Evolutionary conservation across 768 basidiomycete species (phyloP).

Genomic region (Mrakia frigida): DNA sequence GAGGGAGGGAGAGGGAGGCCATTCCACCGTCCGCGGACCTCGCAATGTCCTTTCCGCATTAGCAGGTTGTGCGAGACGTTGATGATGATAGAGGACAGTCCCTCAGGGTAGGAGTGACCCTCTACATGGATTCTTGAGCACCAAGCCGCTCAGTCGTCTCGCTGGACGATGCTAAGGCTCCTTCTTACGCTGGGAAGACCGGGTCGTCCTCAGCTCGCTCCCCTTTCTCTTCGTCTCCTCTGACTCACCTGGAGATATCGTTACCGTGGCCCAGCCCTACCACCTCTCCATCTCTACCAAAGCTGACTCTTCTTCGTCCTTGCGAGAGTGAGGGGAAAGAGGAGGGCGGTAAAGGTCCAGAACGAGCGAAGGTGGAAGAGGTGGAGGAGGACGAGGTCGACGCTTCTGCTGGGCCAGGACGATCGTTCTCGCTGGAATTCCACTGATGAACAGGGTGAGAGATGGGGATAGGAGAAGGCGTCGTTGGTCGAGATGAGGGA

Average conservation of each 20-base stretch:
- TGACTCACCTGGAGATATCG: constrained; percentile 4
- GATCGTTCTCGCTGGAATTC: neutral
- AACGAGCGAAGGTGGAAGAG: neutral
- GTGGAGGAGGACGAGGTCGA: neutral
- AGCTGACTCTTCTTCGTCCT: neutral
- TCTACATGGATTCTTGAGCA: too few relatives aligned
- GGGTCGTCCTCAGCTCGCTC: neutral
- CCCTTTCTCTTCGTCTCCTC: neutral
- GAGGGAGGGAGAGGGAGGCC: neutral
- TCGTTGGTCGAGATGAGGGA: neutral
- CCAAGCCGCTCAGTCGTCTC: too few relatives aligned
- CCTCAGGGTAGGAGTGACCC: too few relatives aligned
- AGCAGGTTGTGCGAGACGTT: neutral
- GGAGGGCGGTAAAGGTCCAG: neutral
- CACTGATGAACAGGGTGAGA: neutral
- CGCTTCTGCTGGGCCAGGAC: neutral
- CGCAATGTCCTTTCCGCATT: neutral
- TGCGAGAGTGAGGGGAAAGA: neutral
- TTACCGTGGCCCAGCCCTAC: neutral
- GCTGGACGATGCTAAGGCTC: neutral
- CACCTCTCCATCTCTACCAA: neutral
- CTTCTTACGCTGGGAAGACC: neutral
- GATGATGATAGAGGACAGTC: too few relatives aligned
- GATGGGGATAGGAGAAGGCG: neutral
- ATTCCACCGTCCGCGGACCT: neutral